These are phyloP conservation scores for Tulasnella sp. DNA, from an alignment of 768 basidiomycete species.

Conservation along the genomic window DNA sequence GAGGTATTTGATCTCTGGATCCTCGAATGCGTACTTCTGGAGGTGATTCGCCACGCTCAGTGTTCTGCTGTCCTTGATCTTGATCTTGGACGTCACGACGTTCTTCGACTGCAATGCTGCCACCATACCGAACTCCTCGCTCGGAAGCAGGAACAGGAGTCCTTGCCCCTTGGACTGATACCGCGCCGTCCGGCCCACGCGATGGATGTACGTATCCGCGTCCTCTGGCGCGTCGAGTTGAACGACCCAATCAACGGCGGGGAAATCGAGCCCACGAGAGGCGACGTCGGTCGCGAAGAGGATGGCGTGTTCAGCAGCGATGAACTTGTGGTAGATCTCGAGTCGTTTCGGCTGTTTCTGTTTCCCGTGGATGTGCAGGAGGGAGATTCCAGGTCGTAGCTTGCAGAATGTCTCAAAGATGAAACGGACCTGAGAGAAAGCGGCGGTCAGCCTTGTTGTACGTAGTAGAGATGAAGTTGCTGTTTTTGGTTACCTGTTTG, in stretches of 20 bases:
- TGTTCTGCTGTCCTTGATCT: constrained; percentile 79
- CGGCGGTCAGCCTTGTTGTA: neutral
- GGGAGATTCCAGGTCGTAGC: constrained; percentile 85
- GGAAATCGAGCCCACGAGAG: constrained; percentile 92
- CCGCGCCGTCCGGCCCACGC: constrained; percentile 89
- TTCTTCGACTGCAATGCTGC: constrained; percentile 58
- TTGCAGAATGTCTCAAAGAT: constrained; percentile 91
- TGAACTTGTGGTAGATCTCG: constrained; percentile 74
- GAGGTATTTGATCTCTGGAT: constrained; percentile 93
- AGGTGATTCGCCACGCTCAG: constrained; percentile 75
- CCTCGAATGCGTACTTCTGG: constrained; percentile 87
- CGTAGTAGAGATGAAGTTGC: neutral
- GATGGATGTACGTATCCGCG: constrained; percentile 93
- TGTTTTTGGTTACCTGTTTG: constrained; percentile 66
- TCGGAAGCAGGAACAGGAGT: constrained; percentile 71
- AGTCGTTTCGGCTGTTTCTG: constrained; percentile 89
- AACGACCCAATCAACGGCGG: constrained; percentile 91
- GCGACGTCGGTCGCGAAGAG: constrained; percentile 95
- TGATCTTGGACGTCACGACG: constrained; percentile 65
- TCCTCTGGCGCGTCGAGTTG: constrained; percentile 96
- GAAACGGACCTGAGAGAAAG: constrained; percentile 53
- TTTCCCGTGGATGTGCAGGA: constrained; percentile 93
- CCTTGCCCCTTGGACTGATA: constrained; percentile 86
- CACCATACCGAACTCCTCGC: constrained; percentile 88
- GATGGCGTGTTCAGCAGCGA: constrained; percentile 66